phyloP scores from a whole-genome alignment of 2,329 filamentous ascomycete genomes.

The Fusarium camptoceras region DNA sequence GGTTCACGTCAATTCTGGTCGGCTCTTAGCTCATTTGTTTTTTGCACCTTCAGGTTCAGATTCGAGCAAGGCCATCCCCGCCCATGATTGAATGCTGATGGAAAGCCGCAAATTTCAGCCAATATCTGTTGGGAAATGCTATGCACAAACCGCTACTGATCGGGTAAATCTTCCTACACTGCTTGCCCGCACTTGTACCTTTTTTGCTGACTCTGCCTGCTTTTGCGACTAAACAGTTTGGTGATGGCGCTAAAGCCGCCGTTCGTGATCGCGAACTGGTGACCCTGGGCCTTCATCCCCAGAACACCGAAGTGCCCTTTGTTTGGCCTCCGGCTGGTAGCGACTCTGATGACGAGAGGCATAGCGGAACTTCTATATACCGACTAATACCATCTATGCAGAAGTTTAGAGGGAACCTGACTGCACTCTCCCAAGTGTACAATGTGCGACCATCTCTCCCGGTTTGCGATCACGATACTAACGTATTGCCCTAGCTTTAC shows the following conservation, averaged over 20 bases:
- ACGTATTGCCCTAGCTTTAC: slow-evolving; percentile 61
- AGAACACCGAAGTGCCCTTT: slow-evolving; percentile 45
- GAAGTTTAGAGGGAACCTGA: slow-evolving; percentile 65
- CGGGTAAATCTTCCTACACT: slow-evolving; percentile 43
- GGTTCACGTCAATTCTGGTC: neutral
- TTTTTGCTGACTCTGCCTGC: slow-evolving; percentile 13
- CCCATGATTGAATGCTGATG: slow-evolving; percentile 44
- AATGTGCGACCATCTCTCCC: slow-evolving; percentile 57
- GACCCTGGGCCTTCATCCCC: slow-evolving; percentile 38
- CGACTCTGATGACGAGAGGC: slow-evolving; percentile 42
- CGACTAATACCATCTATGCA: slow-evolving; percentile 51
- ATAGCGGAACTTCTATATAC: slow-evolving; percentile 44
- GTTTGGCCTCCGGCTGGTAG: slow-evolving; percentile 45
- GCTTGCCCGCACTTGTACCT: neutral
- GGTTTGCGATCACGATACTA: slow-evolving; percentile 16
- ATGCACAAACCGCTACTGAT: slow-evolving; percentile 53
- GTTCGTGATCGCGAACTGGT: slow-evolving; percentile 53
- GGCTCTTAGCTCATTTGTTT: neutral
- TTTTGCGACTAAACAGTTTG: slow-evolving; percentile 50
- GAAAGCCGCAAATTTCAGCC: slow-evolving; percentile 44
- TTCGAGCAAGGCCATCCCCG: slow-evolving; percentile 24
- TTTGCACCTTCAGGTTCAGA: neutral
- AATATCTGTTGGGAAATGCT: slow-evolving; percentile 52
- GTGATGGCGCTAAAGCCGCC: slow-evolving; percentile 49
- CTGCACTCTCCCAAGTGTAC: slow-evolving; percentile 67